A percentile compares a stretch with the other conserved stretches of the same genome.
phyloP scores from a whole-genome alignment of 192 early-diverging fungal species.

The Oehlia diaphana region DNA sequence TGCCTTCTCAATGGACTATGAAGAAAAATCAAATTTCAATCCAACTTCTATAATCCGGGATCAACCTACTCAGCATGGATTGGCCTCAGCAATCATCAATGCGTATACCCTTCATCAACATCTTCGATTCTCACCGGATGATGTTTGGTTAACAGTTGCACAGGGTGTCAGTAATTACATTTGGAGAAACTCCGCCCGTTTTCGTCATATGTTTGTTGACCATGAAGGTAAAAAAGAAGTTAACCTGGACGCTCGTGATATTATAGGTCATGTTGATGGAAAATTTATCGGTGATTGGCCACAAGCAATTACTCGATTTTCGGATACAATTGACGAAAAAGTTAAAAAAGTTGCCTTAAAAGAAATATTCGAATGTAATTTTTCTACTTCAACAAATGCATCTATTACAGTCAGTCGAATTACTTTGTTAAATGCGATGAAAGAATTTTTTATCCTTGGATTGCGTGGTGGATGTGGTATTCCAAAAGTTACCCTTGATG shows the following conservation, averaged over 20 bases:
- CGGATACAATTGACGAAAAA: background rate
- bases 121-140: conserved; percentile 24
- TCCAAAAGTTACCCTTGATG: conserved; percentile 26
- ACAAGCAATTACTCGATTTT: background rate
- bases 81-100: conserved; percentile 8
- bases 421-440: conserved; percentile 20
- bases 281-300: conserved; percentile 14
- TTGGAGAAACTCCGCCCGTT: background rate
- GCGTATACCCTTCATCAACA: conserved; percentile 25
- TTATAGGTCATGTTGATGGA: background rate
- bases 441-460: conserved; percentile 13
- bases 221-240: conserved; percentile 9
- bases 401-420: conserved; percentile 19
- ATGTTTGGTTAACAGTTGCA: conserved; percentile 25
- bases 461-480: conserved; percentile 19
- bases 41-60: background rate
- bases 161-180: conserved; percentile 23
- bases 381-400: conserved; percentile 14
- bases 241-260: background rate
- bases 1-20: background rate
- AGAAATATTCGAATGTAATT: conserved; percentile 20
- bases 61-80: background rate
- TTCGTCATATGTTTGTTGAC: conserved; percentile 21
- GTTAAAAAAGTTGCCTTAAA: conserved; percentile 18
- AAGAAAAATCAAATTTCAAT: background rate